Evolutionary conservation across 768 basidiomycete species (phyloP), one percentile per base, ranked within the genome.

Genomic region (Boletus pseudopeckii): DNA sequence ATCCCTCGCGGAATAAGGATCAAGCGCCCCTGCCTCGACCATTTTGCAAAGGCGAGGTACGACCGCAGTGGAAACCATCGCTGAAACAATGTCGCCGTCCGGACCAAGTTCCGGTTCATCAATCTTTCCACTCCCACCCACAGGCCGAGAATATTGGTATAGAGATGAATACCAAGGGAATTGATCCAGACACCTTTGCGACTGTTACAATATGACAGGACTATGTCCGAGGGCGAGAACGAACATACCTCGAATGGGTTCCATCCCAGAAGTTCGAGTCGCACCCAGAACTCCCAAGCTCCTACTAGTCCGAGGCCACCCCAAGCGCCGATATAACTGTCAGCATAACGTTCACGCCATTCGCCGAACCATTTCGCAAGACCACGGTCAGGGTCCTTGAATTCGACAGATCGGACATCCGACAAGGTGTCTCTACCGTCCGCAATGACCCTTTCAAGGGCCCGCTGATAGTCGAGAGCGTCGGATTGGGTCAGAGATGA

Each of bases 271-370:
- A 86, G 78, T 72, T 98, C 94, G 53, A 92, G 73, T 51, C 92
- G 77, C n/a, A 83, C 83, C 91, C 92, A 95, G 68, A 94, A 96
- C 69, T 94, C 93, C 92, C 93, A 96, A 45, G 90, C 90, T 46
- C 85, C 85, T 1, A 95, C 84, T 40, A 93, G 78, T 1, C 87
- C 92, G 50, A 95, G 74, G 5, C 93, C 90, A 44, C 94, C 94
- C 77, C 90, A 98, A 5, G 95, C 95, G 37, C 88, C 85, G 3
- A 79, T 73, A 71, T 96, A 98, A 54, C 81, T 92, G 57, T 98
- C 94, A 6, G 75, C 76, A 60, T 87, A 92, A 56, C 76, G 78
- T 55, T 80, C 76, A 49, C 92, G 76, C 95, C 95, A 98, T 54
- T 75, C 77, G 1, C 76, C 78, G 50, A 86, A 86, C 71, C 81